Evolutionary conservation across 345 rosid species (phyloP).

Genomic region (Garcia nutans): DNA sequence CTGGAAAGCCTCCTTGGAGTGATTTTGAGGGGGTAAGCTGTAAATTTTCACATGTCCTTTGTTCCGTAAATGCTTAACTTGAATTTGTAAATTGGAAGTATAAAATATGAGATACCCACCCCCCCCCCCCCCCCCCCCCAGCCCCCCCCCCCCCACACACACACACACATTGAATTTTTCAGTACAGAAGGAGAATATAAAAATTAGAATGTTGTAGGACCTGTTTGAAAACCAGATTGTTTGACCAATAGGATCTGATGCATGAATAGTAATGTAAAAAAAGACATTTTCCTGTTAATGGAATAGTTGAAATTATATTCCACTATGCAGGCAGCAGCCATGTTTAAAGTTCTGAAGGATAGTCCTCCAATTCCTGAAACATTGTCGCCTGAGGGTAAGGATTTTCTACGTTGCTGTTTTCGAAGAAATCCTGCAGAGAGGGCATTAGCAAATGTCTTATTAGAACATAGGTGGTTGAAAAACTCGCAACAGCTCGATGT

Average conservation of each 20-base stretch:
- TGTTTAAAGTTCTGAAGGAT: conserved; percentile 88
- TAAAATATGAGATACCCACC: background rate
- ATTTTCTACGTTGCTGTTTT: conserved; percentile 76
- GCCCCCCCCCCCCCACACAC: too few species aligned
- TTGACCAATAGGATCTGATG: background rate
- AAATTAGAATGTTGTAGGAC: too few species aligned
- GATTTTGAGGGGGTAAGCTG: conserved; percentile 89
- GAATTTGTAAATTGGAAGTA: background rate
- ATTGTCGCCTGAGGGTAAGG: conserved; percentile 83
- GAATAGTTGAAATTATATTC: background rate
- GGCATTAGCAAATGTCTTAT: conserved; percentile 66
- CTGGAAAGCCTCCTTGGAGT: conserved; percentile 98
- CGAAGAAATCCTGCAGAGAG: conserved; percentile 86
- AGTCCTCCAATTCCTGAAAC: conserved; percentile 76
- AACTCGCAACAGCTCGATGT: conserved; percentile 41
- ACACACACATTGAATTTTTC: too few species aligned
- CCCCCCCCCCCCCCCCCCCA: too few species aligned
- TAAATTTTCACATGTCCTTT: conserved; percentile 6
- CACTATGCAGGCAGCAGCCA: conserved; percentile 78
- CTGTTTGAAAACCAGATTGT: too few species aligned
- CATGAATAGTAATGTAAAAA: background rate
- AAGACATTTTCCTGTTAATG: background rate
- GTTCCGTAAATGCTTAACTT: background rate
- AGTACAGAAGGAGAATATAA: background rate
- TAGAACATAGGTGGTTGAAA: conserved; percentile 75